Evolutionary conservation across 2,329 filamentous ascomycete species (phyloP).

Genomic region (Atkinsonella texensis): DNA sequence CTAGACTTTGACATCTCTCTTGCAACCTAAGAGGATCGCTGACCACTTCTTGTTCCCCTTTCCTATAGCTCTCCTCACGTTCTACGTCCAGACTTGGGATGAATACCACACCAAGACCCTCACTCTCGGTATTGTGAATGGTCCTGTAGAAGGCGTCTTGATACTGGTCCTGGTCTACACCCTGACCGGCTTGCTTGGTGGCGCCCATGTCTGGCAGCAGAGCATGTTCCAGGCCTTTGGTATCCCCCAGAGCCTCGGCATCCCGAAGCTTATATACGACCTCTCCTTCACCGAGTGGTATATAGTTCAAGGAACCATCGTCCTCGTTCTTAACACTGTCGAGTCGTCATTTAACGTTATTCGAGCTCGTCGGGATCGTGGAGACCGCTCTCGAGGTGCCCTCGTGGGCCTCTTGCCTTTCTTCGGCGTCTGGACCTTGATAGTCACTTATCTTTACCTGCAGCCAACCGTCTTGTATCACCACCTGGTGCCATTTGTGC

Average conservation of each 20-base stretch:
- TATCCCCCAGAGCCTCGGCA: constrained; percentile 47
- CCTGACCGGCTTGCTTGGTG: constrained; percentile 73
- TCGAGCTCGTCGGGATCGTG: constrained; percentile 60
- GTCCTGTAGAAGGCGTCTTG: constrained; percentile 87
- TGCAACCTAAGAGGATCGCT: background rate
- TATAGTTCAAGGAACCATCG: constrained; percentile 70
- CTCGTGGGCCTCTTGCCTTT: constrained; percentile 78
- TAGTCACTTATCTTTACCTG: constrained; percentile 68
- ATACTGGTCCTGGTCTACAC: constrained; percentile 73
- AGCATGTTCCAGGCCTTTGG: constrained; percentile 63
- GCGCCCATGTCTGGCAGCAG: constrained; percentile 87
- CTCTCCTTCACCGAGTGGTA: constrained; percentile 88
- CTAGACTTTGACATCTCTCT: background rate
- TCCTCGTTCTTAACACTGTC: constrained; percentile 76
- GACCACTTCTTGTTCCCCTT: background rate
- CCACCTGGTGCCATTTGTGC: constrained; percentile 78
- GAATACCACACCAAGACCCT: constrained; percentile 97
- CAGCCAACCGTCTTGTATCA: constrained; percentile 72
- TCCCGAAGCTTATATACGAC: constrained; percentile 63
- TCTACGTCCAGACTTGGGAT: constrained; percentile 98
- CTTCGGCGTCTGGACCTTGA: constrained; percentile 62
- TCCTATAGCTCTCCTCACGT: constrained; percentile 68
- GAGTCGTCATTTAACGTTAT: constrained; percentile 76
- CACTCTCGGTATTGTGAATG: constrained; percentile 82
- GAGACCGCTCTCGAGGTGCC: constrained; percentile 59